Conservation (phyloP, 2,329 filamentous ascomycete species). For the Pseudogymnoascus sp. region DNA sequence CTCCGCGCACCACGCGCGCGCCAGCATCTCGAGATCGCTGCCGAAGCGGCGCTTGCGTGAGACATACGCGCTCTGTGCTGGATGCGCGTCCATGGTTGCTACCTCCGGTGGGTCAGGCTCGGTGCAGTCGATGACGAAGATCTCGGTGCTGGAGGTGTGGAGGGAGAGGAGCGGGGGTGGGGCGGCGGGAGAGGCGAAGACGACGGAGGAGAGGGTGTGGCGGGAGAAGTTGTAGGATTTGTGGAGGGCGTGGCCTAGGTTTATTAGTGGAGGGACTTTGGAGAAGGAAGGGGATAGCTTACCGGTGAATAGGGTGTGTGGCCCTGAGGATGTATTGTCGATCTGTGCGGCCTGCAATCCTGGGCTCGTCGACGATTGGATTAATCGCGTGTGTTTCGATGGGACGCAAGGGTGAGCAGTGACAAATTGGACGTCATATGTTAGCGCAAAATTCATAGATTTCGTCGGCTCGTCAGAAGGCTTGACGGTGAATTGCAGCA, state of each 20-base stretch:
- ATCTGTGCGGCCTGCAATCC: slow-evolving; percentile 48
- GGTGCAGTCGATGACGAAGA: slow-evolving; percentile 57
- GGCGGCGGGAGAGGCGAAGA: slow-evolving; percentile 25
- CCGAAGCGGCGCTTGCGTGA: slow-evolving; percentile 26
- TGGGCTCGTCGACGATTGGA: slow-evolving; percentile 52
- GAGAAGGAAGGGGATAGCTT: slow-evolving; percentile 16
- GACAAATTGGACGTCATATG: slow-evolving; percentile 55
- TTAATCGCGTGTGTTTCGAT: slow-evolving; percentile 46
- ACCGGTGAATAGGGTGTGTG: slow-evolving; percentile 33
- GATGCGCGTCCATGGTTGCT: slow-evolving; percentile 9
- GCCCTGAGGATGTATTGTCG: slow-evolving; percentile 10
- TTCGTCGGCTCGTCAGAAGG: slow-evolving; percentile 17
- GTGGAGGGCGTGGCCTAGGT: slow-evolving; percentile 52
- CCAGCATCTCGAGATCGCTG: slow-evolving; percentile 61
- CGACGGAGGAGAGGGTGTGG: slow-evolving; percentile 49
- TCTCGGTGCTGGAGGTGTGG: slow-evolving; percentile 29
- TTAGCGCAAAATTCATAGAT: slow-evolving; percentile 32
- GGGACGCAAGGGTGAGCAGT: slow-evolving; percentile 58
- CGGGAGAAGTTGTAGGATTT: slow-evolving; percentile 53
- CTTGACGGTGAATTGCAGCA: slow-evolving; percentile 23
- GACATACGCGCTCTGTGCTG: neutral
- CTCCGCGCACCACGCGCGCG: slow-evolving; percentile 64
- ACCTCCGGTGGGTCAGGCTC: slow-evolving; percentile 21
- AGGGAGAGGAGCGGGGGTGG: slow-evolving; percentile 19
- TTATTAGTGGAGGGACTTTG: neutral